A percentile compares a stretch with the other conserved stretches of the same genome.
phyloP scores from a whole-genome alignment of 2,329 filamentous ascomycete genomes.

The Trichoderma breve region DNA sequence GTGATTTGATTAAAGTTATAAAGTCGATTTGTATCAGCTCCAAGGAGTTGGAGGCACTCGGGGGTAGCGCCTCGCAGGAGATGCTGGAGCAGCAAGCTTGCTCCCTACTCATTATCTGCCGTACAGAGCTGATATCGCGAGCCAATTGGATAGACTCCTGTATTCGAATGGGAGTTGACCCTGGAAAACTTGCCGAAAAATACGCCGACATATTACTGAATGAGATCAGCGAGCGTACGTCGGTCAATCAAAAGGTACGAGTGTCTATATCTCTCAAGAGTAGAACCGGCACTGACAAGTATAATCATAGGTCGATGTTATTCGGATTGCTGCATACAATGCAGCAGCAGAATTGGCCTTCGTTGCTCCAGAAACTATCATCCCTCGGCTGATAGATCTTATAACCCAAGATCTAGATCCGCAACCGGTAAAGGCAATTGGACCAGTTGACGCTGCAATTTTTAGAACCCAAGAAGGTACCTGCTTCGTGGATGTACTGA shows the following conservation, averaged over 20 bases:
- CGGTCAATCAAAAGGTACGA: conserved; percentile 51
- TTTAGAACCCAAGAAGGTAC: conserved; percentile 87
- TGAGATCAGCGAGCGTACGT: conserved; percentile 58
- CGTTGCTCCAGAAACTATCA: conserved; percentile 80
- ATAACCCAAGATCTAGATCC: conserved; percentile 72
- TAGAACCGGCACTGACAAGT: background rate
- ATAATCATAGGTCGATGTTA: conserved; percentile 30
- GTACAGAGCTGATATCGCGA: conserved; percentile 72
- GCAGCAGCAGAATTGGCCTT: conserved; percentile 91
- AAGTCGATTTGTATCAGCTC: conserved; percentile 62
- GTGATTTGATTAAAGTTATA: conserved; percentile 60
- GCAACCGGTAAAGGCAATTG: conserved; percentile 66
- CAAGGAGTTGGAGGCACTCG: conserved; percentile 47
- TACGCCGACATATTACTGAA: conserved; percentile 63
- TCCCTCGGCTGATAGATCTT: conserved; percentile 70
- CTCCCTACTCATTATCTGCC: conserved; percentile 72
- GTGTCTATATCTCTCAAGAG: background rate
- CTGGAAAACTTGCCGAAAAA: conserved; percentile 69
- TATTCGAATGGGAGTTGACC: conserved; percentile 76
- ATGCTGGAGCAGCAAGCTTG: conserved; percentile 69
- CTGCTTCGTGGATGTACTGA: conserved; percentile 85
- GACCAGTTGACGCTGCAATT: conserved; percentile 87
- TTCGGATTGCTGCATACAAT: conserved; percentile 72
- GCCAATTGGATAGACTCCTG: conserved; percentile 88
- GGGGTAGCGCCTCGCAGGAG: conserved; percentile 44